phyloP scores from a whole-genome alignment of 495 filamentous ascomycete species.

The Talaromyces adpressus region DNA sequence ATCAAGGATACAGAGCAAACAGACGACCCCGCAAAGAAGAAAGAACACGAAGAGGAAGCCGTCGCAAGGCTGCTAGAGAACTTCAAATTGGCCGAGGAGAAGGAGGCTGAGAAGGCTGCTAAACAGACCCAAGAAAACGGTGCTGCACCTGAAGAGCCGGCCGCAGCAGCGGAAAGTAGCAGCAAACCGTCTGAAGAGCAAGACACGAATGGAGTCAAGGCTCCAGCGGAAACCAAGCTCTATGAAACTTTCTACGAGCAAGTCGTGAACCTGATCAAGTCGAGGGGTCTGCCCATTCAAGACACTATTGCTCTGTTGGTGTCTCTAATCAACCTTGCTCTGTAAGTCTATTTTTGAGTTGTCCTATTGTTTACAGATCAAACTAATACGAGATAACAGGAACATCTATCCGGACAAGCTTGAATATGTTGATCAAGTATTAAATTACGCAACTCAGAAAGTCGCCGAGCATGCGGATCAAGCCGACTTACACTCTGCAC shows the following conservation, averaged over 20 bases:
- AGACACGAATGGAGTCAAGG: conserved; percentile 13
- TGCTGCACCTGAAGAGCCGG: conserved; percentile 29
- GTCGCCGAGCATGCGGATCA: conserved; percentile 86
- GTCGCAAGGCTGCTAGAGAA: conserved; percentile 68
- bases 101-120: conserved; percentile 25
- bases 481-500: conserved; percentile 82
- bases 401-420: conserved; percentile 90
- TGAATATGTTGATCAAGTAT: conserved; percentile 92
- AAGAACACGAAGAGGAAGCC: conserved; percentile 78
- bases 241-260: conserved; percentile 98
- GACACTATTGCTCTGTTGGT: conserved; percentile 90
- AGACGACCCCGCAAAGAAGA: conserved; percentile 62
- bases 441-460: conserved; percentile 83
- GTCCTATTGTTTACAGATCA: background rate
- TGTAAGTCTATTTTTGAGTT: conserved; percentile 35
- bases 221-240: conserved; percentile 65
- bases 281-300: conserved; percentile 84
- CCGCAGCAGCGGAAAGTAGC: conserved; percentile 19
- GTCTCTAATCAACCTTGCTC: conserved; percentile 83
- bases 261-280: conserved; percentile 85
- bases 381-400: conserved; percentile 15
- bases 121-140: conserved; percentile 38
- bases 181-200: conserved; percentile 15
- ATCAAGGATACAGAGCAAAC: conserved; percentile 79
- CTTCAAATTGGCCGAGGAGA: conserved; percentile 61